These are phyloP conservation scores for Nicotiana undulata DNA, from an alignment of 257 asterid species.

Conservation along the genomic window DNA sequence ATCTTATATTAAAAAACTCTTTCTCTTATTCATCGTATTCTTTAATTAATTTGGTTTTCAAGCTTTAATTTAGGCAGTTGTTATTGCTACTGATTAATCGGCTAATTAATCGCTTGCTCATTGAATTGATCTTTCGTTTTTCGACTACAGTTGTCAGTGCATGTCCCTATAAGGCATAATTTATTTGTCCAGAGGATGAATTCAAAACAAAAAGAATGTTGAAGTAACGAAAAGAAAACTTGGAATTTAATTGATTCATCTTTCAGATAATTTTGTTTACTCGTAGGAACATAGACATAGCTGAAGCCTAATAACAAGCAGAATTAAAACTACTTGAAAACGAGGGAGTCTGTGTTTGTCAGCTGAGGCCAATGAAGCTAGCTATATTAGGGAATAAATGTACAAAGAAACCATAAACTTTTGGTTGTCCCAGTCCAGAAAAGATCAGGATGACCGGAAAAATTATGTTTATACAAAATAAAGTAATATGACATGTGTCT, in stretches of 20 bases:
- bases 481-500: no score
- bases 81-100: not conserved
- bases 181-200: not conserved
- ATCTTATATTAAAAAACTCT: not conserved
- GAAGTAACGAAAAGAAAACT: not conserved
- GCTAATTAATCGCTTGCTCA: not conserved
- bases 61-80: not conserved
- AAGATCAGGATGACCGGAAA: no score
- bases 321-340: not conserved
- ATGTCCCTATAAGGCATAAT: not conserved
- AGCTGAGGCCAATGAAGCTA: not conserved
- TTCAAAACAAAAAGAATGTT: not conserved
- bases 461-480: no score
- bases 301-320: not conserved
- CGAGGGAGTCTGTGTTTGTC: not conserved
- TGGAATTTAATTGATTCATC: no score
- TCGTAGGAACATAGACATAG: not conserved
- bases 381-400: not conserved
- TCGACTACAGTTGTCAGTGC: not conserved
- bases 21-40: not conserved
- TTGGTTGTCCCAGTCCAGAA: no score
- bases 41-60: not conserved
- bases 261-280: slow-evolving; percentile 6
- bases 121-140: not conserved
- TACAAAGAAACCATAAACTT: no score